phyloP scores from a whole-genome alignment of 768 basidiomycete species.

The Tremella fuciformis region DNA sequence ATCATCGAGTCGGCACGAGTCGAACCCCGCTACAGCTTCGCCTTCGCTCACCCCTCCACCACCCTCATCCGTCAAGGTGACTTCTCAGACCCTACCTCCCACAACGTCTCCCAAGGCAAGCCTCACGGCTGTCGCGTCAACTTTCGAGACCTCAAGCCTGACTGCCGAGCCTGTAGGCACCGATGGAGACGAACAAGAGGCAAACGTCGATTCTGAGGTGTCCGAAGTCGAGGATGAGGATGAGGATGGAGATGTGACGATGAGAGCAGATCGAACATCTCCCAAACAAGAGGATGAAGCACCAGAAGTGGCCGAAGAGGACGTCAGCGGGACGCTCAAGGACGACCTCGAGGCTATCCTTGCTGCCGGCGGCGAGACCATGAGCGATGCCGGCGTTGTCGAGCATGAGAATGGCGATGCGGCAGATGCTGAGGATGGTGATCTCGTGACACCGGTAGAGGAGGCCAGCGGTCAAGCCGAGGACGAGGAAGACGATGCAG shows the following conservation, averaged over 20 bases:
- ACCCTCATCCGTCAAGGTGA: slow-evolving; percentile 1
- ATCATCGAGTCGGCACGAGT: slow-evolving; percentile 2
- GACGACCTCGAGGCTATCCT: background rate
- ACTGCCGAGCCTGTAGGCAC: background rate
- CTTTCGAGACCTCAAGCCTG: background rate
- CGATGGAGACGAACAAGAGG: background rate
- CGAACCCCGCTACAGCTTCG: background rate
- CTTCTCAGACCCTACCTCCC: background rate
- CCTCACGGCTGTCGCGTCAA: background rate
- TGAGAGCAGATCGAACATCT: slow-evolving; percentile 1
- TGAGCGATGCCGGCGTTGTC: no score
- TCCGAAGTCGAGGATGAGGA: slow-evolving; percentile 5
- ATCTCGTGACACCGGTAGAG: background rate
- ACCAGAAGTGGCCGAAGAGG: slow-evolving; percentile 6
- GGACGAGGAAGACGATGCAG: slow-evolving; percentile 7
- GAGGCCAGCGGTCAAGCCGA: background rate
- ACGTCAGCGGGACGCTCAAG: background rate
- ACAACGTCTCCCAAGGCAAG: no score
- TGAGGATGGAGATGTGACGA: slow-evolving; percentile 13
- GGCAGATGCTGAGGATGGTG: slow-evolving; percentile 11
- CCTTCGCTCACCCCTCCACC: slow-evolving; percentile 14
- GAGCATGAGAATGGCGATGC: background rate
- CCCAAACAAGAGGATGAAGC: background rate
- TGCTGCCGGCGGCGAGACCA: background rate
- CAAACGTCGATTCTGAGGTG: background rate